Evolutionary conservation across 768 basidiomycete species (phyloP), one percentile per base, ranked within the genome.

Genomic region (Steccherinum ochraceum): DNA sequence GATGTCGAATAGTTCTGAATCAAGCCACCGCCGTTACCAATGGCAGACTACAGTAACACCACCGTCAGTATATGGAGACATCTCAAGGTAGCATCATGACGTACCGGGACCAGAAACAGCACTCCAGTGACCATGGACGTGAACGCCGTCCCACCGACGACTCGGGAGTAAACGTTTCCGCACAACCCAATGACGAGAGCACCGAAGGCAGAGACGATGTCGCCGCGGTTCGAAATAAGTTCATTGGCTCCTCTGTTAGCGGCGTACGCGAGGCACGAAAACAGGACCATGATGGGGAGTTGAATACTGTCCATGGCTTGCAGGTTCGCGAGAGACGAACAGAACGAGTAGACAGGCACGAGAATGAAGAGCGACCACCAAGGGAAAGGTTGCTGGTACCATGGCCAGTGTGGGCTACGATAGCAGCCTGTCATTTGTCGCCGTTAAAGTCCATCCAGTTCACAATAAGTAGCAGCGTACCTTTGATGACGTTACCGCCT

Each of bases 81-180:
- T 35, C 30, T 16, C 7, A 26, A 11, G n/a, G 23, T 5, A 48
- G 21, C 16, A n/a, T 39, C 11, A 39, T 39, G 41, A 70, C 87
- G 64, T 64, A 92, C 91, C 44, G 91, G 90, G 11, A 93, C 90
- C 19, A 93, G 72, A 66, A 93, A 92, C 45, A 92, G 67, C n/a
- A 94, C 85, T n/a, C 88, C 87, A 2, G 90, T 87, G n/a, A 92
- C 86, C 87, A 92, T 93, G 11, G 85, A 81, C 0, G 89, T 90
- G 64, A 93, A 93, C 2, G 91, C 89, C 2, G 89, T 91, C 48
- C 89, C 89, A 24, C 82, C 74, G 52, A 83, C 72, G 16, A 85
- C 66, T 16, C 89, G 78, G 27, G 88, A 89, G 62, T 90, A 91
- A n/a, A 83, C 61, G 60, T 91, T 91, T 44, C 88, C 89, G 27